These are phyloP conservation scores for Magnolia changhungtana DNA, from an alignment of 164 flowering plant species.

Conservation along the genomic window DNA sequence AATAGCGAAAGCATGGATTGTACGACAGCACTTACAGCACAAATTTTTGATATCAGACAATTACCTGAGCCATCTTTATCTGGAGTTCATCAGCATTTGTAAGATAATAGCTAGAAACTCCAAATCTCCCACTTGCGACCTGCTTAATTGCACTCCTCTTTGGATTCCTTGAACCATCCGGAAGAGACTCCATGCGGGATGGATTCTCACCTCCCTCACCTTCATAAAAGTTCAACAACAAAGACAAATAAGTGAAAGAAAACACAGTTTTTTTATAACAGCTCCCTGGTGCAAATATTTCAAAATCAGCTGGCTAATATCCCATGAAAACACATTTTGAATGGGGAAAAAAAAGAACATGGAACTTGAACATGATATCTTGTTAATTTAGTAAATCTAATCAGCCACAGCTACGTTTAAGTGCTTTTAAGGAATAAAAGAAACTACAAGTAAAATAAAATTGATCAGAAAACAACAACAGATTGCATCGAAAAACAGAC, in stretches of 20 bases:
- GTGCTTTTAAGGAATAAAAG: background rate
- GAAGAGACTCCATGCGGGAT: conserved; percentile 89
- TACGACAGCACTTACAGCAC: background rate
- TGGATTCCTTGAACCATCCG: conserved; percentile 92
- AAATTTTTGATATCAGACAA: background rate
- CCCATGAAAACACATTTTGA: too few species aligned
- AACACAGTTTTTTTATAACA: background rate
- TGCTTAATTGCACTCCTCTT: conserved; percentile 97
- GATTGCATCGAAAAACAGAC: background rate
- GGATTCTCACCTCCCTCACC: conserved; percentile 99
- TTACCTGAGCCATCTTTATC: conserved; percentile 99
- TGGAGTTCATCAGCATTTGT: conserved; percentile 98
- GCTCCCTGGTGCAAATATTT: background rate
- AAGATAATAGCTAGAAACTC: conserved; percentile 93
- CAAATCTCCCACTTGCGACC: conserved; percentile 99
- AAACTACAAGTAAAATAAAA: background rate
- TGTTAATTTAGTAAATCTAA: too few species aligned
- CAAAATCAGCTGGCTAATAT: conserved; percentile 1
- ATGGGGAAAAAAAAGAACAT: background rate
- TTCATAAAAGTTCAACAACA: conserved; percentile 18
- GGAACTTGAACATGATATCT: background rate
- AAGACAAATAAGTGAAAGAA: background rate
- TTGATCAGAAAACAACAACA: background rate
- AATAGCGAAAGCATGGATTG: background rate
- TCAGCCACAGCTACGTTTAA: too few species aligned